Base-by-base conservation (phyloP, 305 asterid genomes). In the Solanum hybrid region DNA sequence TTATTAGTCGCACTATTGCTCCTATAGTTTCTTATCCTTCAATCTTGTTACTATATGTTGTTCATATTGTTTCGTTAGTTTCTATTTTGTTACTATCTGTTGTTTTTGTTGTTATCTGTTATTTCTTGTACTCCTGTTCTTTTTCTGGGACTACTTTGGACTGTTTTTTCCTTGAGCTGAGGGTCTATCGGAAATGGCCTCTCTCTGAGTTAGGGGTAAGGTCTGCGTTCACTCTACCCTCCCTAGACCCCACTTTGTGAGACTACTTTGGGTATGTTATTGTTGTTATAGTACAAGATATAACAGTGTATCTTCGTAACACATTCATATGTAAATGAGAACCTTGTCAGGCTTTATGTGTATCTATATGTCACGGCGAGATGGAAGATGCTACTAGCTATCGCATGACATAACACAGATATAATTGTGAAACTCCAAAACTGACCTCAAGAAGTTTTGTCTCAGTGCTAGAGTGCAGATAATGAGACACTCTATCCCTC, bases 381-480 rank as follows among this genome's bases (percentile, higher is more conserved):
- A 79, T 36, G 29, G 75, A 42, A 75, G 35, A 20, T 66, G 36
- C 36, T 66, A 60, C 37, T 60, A 38, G 64, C 11, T 4, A 66
- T 77, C 13, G 14, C 37, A 27, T 42, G 36, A 34, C 73, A 76
- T 51, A 13, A 56, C 31, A 10, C 56, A 40, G 12, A 42, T 24
- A 11, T 27, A 85, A 75, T 86, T 86, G 20, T 24, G 31, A 35
- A 90, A 75, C 22, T 36, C 89, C 42, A 90, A 66, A 6, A 89
- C 94, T 71, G 79, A 95, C 96, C 94, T 94, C 96, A 84, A 94
- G 89, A 81, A 95, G 91, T 86, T 91, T 93, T 64, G 84, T 40
- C 91, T 93, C 95, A 79, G 93, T 92, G 91, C 92, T 92, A 6
- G 94, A 84, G 78, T 93, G 96, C 76, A 94, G 88, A 91, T 94